These are phyloP conservation scores for Luvunga scandens DNA, from an alignment of 345 rosid species.

Conservation along the genomic window DNA sequence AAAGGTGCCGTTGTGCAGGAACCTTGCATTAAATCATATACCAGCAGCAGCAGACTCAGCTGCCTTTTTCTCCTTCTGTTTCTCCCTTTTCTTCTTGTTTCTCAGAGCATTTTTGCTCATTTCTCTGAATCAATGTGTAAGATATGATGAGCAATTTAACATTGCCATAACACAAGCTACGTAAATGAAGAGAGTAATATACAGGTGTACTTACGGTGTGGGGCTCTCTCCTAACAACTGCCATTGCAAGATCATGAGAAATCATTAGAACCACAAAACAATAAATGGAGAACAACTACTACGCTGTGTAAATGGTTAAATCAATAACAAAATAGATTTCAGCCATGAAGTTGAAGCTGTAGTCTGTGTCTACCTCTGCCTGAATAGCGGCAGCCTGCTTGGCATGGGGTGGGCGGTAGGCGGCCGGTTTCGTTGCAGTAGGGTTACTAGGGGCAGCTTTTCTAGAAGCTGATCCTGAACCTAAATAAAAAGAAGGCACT, in stretches of 20 bases:
- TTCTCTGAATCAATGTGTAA: conserved; percentile 37
- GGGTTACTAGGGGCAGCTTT: conserved; percentile 36
- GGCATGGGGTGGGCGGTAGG: conserved; percentile 93
- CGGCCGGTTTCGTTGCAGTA: conserved; percentile 69
- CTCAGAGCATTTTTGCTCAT: conserved; percentile 84
- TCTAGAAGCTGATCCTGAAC: background rate
- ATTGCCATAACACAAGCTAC: background rate
- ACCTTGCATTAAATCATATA: conserved; percentile 1
- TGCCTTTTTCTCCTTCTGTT: conserved; percentile 75
- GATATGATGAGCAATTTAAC: background rate
- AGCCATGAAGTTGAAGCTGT: background rate
- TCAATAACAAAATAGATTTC: background rate
- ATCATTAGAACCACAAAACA: conserved; percentile 26
- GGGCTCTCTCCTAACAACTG: conserved; percentile 71
- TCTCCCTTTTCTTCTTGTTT: conserved; percentile 93
- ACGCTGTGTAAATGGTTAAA: background rate
- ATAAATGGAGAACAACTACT: background rate
- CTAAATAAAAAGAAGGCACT: background rate
- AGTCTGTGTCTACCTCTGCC: conserved; percentile 68
- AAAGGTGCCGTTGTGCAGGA: background rate
- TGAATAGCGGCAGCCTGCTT: conserved; percentile 71
- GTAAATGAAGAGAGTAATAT: background rate
- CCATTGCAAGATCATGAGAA: conserved; percentile 26
- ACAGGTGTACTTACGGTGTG: conserved; percentile 53
- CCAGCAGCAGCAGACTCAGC: conserved; percentile 30